These are phyloP conservation scores for Pichia deserticola DNA, from an alignment of 805 yeast species.

Conservation along the genomic window DNA sequence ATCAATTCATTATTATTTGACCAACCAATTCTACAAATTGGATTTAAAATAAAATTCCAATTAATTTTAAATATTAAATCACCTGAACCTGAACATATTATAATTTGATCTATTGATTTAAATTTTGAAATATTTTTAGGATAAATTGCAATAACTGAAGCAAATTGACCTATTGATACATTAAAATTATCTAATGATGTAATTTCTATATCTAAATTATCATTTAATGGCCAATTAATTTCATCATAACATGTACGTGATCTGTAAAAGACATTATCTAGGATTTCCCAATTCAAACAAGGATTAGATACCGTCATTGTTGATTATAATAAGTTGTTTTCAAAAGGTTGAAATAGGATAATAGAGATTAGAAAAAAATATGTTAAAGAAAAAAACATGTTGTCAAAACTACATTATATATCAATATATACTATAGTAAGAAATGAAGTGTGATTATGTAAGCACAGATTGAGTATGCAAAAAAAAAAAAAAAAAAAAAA, in stretches of 20 bases:
- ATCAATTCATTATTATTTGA: conserved; percentile 45
- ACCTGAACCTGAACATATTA: conserved; percentile 32
- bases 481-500: too few relatives aligned
- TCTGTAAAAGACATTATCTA: conserved; percentile 63
- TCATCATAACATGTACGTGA: conserved; percentile 49
- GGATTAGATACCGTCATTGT: conserved; percentile 23
- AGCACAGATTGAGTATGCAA: too few relatives aligned
- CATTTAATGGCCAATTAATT: conserved; percentile 38
- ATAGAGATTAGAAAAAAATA: too few relatives aligned
- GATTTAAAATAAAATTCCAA: conserved; percentile 42
- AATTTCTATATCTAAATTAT: too few relatives aligned
- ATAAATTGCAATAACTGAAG: conserved; percentile 50
- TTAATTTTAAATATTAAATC: conserved; percentile 24
- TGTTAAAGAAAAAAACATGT: not conserved
- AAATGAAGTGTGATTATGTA: too few relatives aligned
- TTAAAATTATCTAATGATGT: conserved; percentile 17
- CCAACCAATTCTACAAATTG: conserved; percentile 48
- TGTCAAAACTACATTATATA: too few relatives aligned
- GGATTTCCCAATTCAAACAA: conserved; percentile 61
- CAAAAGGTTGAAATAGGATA: too few relatives aligned
- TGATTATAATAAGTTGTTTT: not conserved
- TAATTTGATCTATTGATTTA: conserved; percentile 14
- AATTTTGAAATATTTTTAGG: conserved; percentile 20
- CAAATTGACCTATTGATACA: conserved; percentile 43
- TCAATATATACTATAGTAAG: too few relatives aligned